Conservation (phyloP, 805 yeast species). For the Phaffomyces thermotolerans region DNA sequence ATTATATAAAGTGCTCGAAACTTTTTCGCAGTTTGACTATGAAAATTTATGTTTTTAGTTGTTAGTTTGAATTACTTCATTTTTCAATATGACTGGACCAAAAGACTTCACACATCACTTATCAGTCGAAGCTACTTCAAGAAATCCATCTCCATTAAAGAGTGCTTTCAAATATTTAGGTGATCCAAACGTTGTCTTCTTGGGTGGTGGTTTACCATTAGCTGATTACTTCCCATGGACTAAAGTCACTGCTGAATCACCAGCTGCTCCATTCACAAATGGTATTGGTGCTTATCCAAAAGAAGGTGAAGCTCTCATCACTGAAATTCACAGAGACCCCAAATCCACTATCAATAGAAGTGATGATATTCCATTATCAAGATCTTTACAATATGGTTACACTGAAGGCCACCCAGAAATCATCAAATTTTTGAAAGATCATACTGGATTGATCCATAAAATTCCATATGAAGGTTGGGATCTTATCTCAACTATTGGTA, state of each 20-base stretch:
- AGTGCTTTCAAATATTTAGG: conserved; percentile 70
- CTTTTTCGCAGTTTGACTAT: too few relatives aligned
- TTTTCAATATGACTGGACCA: conserved; percentile 29
- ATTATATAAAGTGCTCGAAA: too few relatives aligned
- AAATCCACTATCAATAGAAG: conserved; percentile 28
- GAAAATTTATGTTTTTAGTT: too few relatives aligned
- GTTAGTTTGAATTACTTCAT: not conserved
- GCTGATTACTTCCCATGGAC: conserved; percentile 92
- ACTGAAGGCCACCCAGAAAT: conserved; percentile 78
- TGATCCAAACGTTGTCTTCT: conserved; percentile 71
- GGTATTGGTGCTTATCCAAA: conserved; percentile 66
- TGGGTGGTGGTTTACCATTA: conserved; percentile 94
- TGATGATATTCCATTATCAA: conserved; percentile 63
- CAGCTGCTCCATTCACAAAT: conserved; percentile 69
- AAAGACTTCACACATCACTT: conserved; percentile 70
- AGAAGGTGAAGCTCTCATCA: conserved; percentile 29
- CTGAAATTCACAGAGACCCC: conserved; percentile 36
- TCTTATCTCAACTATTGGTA: conserved; percentile 65
- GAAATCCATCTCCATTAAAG: conserved; percentile 77
- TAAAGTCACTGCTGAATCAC: conserved; percentile 58
- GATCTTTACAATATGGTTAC: conserved; percentile 88
- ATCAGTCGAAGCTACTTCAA: conserved; percentile 70
- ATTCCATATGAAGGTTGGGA: conserved; percentile 64
- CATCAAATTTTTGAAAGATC: conserved; percentile 62
- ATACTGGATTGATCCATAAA: conserved; percentile 47